Conservation (phyloP, 2,329 filamentous ascomycete genomes). For the Xylaria sp. region DNA sequence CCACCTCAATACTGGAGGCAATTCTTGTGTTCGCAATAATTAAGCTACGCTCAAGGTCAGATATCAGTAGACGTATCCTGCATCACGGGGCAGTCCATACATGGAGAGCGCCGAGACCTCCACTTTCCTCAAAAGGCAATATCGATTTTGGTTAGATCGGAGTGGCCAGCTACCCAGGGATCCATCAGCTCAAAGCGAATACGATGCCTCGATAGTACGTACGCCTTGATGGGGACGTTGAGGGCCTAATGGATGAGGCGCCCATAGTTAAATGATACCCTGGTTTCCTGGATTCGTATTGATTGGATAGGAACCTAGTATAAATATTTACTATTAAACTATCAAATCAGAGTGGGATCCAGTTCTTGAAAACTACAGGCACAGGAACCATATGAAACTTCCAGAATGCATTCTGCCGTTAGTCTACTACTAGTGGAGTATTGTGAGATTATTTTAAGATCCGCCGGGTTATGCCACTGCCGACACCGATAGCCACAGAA, state of each 20-base stretch:
- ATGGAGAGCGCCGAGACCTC: slow-evolving; percentile 7
- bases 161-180: background rate
- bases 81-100: too few relatives aligned
- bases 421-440: background rate
- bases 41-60: too few relatives aligned
- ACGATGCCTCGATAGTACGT: slow-evolving; percentile 1
- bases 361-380: background rate
- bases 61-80: too few relatives aligned
- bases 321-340: background rate
- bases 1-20: too few relatives aligned
- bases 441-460: background rate
- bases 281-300: background rate
- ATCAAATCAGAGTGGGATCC: background rate
- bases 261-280: background rate
- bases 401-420: background rate
- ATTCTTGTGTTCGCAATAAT: too few relatives aligned
- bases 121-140: slow-evolving; percentile 36
- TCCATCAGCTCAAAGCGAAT: slow-evolving; percentile 10
- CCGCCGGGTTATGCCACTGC: background rate
- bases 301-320: background rate
- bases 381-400: background rate
- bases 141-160: slow-evolving; percentile 21
- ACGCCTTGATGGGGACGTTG: background rate
- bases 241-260: too few relatives aligned
- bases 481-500: background rate